These are phyloP conservation scores for Penicillium verrucosum DNA, from an alignment of 2,329 filamentous ascomycete species.

Conservation along the genomic window DNA sequence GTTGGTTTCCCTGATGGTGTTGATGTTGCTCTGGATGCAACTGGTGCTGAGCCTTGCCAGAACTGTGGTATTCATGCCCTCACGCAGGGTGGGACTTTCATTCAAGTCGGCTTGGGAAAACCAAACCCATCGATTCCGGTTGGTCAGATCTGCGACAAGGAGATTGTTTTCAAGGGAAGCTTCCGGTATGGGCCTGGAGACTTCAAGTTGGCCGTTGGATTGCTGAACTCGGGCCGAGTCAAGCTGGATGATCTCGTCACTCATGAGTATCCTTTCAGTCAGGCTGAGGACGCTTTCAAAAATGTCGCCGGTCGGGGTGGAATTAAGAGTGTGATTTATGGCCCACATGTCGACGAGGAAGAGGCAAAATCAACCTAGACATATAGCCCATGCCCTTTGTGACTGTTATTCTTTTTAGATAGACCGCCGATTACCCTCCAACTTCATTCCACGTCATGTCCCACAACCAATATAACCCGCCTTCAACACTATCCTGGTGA, in stretches of 20 bases:
- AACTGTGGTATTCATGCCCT: constrained; percentile 67
- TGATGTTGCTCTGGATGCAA: constrained; percentile 73
- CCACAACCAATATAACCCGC: constrained; percentile 33
- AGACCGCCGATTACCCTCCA: neutral
- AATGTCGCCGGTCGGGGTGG: constrained; percentile 73
- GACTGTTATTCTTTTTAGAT: neutral
- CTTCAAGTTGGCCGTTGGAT: constrained; percentile 73
- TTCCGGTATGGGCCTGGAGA: constrained; percentile 85
- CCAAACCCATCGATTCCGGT: constrained; percentile 63
- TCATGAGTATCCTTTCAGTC: constrained; percentile 67
- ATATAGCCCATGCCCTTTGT: neutral
- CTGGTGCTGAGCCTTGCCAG: constrained; percentile 70
- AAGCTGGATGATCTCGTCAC: constrained; percentile 73
- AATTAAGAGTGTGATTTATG: constrained; percentile 42
- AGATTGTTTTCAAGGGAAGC: constrained; percentile 76
- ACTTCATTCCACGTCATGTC: constrained; percentile 27
- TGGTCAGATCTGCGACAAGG: constrained; percentile 81
- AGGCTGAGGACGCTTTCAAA: constrained; percentile 78
- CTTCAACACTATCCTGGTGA: constrained; percentile 15
- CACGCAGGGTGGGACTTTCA: constrained; percentile 66
- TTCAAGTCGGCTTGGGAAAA: constrained; percentile 84
- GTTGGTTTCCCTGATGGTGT: constrained; percentile 61
- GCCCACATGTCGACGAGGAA: constrained; percentile 22
- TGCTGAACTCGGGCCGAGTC: constrained; percentile 62
- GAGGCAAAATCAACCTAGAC: constrained; percentile 10